Evolutionary conservation across 768 basidiomycete genomes (phyloP), one percentile per base, ranked within the genome.

Genomic region (Russula lepida): DNA sequence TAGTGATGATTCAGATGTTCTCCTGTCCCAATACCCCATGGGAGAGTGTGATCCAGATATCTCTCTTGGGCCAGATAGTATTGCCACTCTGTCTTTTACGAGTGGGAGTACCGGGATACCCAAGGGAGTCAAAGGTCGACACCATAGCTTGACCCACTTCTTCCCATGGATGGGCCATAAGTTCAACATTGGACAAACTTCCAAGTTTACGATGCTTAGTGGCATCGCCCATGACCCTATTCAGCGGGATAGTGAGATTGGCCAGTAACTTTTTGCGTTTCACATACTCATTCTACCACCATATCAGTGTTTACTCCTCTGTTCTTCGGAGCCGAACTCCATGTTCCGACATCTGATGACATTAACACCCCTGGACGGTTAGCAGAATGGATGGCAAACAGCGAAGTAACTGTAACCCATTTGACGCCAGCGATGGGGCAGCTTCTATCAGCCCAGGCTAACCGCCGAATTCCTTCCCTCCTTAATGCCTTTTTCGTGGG

Each of bases 181-280:
- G 32, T 99, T 98, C 70, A 85, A 81, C 1, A 74, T 99, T 51
- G 76, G 78, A 39, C 78, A 84, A 60, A 74, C 78, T 32, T 92
- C 89, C 64, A 91, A 84, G 73, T 99, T 97, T 69, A 98, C 97
- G 0, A 98, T 99, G 97, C 81, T 99, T 32, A 95, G 92, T 67
- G 97, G 97, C 21, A 99, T 99, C 57, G 97, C 97, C 13, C 97
- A 99, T 69, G 97, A 99, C 74, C 97, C 97, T 11, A 97, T 99
- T 66, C 97, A 99, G 71, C 84, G 97, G 67, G 97, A 99, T 69
- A 99, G 95, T 98, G 62, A 77, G 95, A 80, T 28, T 57, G 15
- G 6, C 50, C 47, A n/a, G 17, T 6, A 33, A 35, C 49, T 2
- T 9, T n/a, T 50, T 48, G 43, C 25, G 15, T 8, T 12, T 5